Conservation (phyloP, 2,329 filamentous ascomycete species). For the Sporothrix euskadiensis region DNA sequence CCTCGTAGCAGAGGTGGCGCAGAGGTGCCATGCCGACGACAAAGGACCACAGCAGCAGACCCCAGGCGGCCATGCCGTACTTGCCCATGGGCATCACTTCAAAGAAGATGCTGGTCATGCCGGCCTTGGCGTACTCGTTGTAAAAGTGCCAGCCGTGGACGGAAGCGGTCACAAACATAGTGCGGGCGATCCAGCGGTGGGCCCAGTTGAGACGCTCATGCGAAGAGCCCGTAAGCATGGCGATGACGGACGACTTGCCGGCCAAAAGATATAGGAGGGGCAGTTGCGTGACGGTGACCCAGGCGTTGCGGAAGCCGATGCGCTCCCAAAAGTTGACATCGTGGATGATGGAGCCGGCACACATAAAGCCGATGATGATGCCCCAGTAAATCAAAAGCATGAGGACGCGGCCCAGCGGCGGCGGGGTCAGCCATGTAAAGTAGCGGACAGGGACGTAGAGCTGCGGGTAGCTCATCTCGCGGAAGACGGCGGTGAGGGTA, state of each 20-base stretch:
- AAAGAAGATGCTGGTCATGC: constrained; percentile 60
- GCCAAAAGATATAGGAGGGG: constrained; percentile 64
- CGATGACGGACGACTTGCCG: constrained; percentile 61
- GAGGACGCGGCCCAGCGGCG: constrained; percentile 57
- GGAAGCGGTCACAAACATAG: constrained; percentile 66
- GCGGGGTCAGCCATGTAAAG: constrained; percentile 59
- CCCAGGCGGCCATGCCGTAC: constrained; percentile 69
- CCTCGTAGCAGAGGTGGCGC: constrained; percentile 65
- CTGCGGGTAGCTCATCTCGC: constrained; percentile 60
- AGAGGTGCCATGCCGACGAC: constrained; percentile 64
- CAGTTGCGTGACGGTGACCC: constrained; percentile 65
- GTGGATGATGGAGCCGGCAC: constrained; percentile 48
- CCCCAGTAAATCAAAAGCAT: constrained; percentile 59
- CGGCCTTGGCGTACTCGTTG: constrained; percentile 60
- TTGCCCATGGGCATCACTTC: constrained; percentile 63
- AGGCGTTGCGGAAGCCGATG: constrained; percentile 67
- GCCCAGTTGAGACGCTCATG: constrained; percentile 73
- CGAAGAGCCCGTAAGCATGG: constrained; percentile 60
- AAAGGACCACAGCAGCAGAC: constrained; percentile 64
- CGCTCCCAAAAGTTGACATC: constrained; percentile 64
- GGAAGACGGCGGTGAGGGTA: constrained; percentile 57
- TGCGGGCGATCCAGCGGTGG: constrained; percentile 70
- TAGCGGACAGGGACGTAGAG: constrained; percentile 49
- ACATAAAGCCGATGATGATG: constrained; percentile 60
- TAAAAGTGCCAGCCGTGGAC: constrained; percentile 72